A percentile compares a stretch with the other conserved stretches of the same genome.
Conservation (phyloP, 768 basidiomycete genomes). For the Trametes elegans region DNA sequence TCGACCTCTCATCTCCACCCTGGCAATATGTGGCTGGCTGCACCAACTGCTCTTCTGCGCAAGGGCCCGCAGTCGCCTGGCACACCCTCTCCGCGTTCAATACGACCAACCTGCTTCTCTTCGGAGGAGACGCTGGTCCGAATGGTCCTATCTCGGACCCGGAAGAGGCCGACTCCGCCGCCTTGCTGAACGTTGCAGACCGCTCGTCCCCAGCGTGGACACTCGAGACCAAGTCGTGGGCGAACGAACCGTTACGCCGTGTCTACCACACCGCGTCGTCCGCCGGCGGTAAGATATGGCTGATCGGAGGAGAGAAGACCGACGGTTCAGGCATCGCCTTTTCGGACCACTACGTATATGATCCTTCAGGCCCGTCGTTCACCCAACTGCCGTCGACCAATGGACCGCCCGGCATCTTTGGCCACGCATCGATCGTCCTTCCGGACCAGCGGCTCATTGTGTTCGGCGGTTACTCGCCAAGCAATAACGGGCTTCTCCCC, state of each 20-base stretch:
- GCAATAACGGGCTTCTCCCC: constrained; percentile 46
- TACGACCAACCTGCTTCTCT: constrained; percentile 52
- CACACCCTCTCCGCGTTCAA: constrained; percentile 73
- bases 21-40: constrained; percentile 60
- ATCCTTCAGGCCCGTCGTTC: constrained; percentile 50
- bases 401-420: constrained; percentile 67
- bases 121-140: constrained; percentile 74
- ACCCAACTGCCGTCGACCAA: constrained; percentile 48
- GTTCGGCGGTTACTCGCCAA: constrained; percentile 67
- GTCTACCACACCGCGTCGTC: constrained; percentile 71
- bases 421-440: constrained; percentile 71
- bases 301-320: constrained; percentile 79
- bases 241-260: constrained; percentile 65
- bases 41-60: constrained; percentile 40
- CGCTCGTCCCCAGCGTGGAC: constrained; percentile 43
- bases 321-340: constrained; percentile 72
- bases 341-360: constrained; percentile 63
- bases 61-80: constrained; percentile 72
- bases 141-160: constrained; percentile 51
- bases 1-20: constrained; percentile 60
- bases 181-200: constrained; percentile 46
- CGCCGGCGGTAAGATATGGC: constrained; percentile 52
- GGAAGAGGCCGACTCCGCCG: constrained; percentile 60
- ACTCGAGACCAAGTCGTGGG: constrained; percentile 52
- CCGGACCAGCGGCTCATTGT: constrained; percentile 67